Conservation (phyloP, 208 protist genomes). For the Trypanosoma mega region DNA sequence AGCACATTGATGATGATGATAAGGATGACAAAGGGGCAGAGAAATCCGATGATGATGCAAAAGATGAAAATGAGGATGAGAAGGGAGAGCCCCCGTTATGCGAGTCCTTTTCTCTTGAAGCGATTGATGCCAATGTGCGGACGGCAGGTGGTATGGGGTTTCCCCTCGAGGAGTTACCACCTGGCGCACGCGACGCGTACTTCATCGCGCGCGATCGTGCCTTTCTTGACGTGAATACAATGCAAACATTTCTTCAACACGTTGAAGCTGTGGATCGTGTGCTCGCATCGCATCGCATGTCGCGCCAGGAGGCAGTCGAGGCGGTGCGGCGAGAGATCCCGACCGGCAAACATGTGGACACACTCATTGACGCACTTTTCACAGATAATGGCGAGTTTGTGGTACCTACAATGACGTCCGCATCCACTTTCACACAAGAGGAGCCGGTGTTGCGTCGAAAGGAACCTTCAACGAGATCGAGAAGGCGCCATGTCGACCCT, state of each 20-base stretch:
- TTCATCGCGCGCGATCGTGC: conserved; percentile 19
- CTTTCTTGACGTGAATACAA: conserved; percentile 21
- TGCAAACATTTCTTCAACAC: conserved; percentile 14
- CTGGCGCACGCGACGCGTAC: conserved; percentile 16
- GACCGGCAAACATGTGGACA: neutral
- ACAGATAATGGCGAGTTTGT: conserved; percentile 1
- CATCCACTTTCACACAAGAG: neutral
- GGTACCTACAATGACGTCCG: neutral
- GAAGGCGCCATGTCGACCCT: neutral
- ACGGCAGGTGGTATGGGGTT: conserved; percentile 15
- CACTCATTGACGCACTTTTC: conserved; percentile 11
- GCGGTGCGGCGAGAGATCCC: conserved; percentile 8
- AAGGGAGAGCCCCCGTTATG: neutral
- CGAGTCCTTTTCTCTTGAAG: neutral
- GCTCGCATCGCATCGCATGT: neutral
- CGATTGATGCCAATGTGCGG: conserved; percentile 8
- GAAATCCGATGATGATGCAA: neutral
- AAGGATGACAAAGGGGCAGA: neutral
- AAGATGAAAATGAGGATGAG: neutral
- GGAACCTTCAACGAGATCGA: neutral
- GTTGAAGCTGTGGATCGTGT: conserved; percentile 8
- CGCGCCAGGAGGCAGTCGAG: neutral
- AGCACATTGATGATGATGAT: neutral
- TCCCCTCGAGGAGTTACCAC: conserved; percentile 1
- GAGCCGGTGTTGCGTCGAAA: conserved; percentile 1